Conservation (phyloP, 1,284 basidiomycete genomes). For the Gymnopus androsaceus region DNA sequence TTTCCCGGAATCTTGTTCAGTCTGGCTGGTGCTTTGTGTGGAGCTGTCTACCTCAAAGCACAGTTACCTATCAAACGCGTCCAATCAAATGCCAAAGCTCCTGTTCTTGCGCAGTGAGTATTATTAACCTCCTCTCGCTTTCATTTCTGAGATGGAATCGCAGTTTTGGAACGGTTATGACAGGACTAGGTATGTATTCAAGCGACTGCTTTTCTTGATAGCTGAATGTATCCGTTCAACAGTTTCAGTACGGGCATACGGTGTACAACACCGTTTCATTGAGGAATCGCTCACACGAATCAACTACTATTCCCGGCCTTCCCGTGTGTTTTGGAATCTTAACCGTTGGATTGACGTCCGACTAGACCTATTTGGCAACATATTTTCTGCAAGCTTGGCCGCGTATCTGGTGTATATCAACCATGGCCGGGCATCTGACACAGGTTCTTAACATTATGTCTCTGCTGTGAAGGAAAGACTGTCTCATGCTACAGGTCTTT, state of each 20-base stretch:
- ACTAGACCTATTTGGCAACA: conserved; percentile 43
- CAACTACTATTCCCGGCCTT: conserved; percentile 39
- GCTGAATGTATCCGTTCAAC: background rate
- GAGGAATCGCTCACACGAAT: conserved; percentile 38
- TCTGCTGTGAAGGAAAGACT: too few species aligned
- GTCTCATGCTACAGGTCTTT: too few species aligned
- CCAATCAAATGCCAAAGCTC: conserved; percentile 60
- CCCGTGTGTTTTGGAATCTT: conserved; percentile 44
- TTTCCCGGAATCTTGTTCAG: conserved; percentile 38
- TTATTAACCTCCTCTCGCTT: background rate
- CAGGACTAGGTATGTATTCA: conserved; percentile 57
- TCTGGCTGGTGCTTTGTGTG: conserved; percentile 29
- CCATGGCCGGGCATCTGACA: conserved; percentile 32
- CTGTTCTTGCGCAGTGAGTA: conserved; percentile 51
- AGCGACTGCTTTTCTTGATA: too few species aligned
- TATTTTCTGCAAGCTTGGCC: conserved; percentile 42
- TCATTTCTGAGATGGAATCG: conserved; percentile 34
- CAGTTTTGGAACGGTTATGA: conserved; percentile 64
- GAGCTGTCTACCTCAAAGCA: conserved; percentile 51
- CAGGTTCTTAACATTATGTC: conserved; percentile 21
- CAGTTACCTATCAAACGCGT: conserved; percentile 65
- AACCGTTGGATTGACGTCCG: conserved; percentile 54
- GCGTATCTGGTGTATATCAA: conserved; percentile 40
- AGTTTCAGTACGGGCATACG: conserved; percentile 44
- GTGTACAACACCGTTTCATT: conserved; percentile 42